Conservation (phyloP, 805 yeast genomes). For the Kockiozyma suomiensis region DNA sequence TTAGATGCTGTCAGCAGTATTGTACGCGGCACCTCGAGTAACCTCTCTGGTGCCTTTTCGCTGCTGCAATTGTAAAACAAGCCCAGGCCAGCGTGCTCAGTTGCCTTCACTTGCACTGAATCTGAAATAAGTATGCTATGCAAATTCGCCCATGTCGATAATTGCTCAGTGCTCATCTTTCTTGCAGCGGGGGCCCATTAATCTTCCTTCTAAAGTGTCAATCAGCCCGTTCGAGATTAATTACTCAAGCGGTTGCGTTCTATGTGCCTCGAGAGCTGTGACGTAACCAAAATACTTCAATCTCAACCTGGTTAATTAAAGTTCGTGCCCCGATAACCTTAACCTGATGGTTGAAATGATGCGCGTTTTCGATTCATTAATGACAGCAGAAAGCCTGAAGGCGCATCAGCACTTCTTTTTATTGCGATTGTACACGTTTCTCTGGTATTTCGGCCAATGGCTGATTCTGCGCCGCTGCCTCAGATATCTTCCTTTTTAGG, state of each 20-base stretch:
- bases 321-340: no score
- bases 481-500: background rate
- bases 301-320: no score
- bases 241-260: background rate
- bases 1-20: constrained; percentile 16
- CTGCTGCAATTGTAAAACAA: constrained; percentile 1
- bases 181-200: no score
- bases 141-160: constrained; percentile 9
- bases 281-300: no score
- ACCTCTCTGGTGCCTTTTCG: background rate
- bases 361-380: no score
- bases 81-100: constrained; percentile 17
- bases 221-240: background rate
- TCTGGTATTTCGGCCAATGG: no score
- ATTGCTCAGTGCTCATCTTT: background rate
- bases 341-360: no score
- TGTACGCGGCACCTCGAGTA: constrained; percentile 14
- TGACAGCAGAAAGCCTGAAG: no score
- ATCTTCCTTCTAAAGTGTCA: background rate
- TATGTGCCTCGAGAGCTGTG: background rate
- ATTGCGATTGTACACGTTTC: background rate
- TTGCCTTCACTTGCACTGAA: background rate
- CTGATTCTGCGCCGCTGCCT: background rate
- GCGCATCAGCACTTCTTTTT: no score
- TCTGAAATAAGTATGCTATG: constrained; percentile 10